These are phyloP conservation scores for Phaseolus lunatus DNA, from an alignment of 306 rosid genomes.

Conservation along the genomic window DNA sequence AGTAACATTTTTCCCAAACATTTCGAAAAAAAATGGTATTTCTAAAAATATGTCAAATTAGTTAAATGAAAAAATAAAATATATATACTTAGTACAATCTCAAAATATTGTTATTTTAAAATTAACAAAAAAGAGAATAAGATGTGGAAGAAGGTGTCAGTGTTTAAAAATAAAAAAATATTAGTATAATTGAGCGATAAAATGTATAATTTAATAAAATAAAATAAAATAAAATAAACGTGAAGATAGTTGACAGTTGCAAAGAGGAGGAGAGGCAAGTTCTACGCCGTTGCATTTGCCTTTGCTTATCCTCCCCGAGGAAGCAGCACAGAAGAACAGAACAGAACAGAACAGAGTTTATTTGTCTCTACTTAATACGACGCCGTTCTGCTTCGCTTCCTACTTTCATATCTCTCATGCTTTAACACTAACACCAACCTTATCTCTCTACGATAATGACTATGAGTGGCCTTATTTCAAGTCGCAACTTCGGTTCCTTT, in stretches of 20 bases:
- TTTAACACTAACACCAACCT: neutral
- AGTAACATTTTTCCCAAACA: too few relatives aligned
- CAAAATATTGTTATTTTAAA: too few relatives aligned
- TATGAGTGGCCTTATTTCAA: slow-evolving; percentile 71
- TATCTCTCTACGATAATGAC: slow-evolving; percentile 56
- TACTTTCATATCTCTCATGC: slow-evolving; percentile 33
- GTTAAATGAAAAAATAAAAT: too few relatives aligned
- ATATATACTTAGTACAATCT: too few relatives aligned
- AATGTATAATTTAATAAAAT: too few relatives aligned
- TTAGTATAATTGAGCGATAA: too few relatives aligned
- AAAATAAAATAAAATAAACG: neutral
- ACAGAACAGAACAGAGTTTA: neutral
- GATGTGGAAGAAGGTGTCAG: too few relatives aligned
- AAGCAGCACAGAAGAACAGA: slow-evolving; percentile 5
- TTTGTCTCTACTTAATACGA: slow-evolving; percentile 35
- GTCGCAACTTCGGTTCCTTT: slow-evolving; percentile 71
- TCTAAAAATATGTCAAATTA: too few relatives aligned
- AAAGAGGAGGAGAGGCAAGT: neutral
- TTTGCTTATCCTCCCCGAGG: slow-evolving; percentile 63
- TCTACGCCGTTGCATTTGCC: slow-evolving; percentile 35
- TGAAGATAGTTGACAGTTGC: slow-evolving; percentile 15
- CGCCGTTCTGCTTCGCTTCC: slow-evolving; percentile 42
- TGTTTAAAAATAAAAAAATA: too few relatives aligned
- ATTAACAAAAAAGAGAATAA: too few relatives aligned
- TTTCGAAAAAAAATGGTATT: too few relatives aligned